These are phyloP conservation scores for Pythium chondricola DNA, from an alignment of 352 stramenopile species.

Conservation along the genomic window DNA sequence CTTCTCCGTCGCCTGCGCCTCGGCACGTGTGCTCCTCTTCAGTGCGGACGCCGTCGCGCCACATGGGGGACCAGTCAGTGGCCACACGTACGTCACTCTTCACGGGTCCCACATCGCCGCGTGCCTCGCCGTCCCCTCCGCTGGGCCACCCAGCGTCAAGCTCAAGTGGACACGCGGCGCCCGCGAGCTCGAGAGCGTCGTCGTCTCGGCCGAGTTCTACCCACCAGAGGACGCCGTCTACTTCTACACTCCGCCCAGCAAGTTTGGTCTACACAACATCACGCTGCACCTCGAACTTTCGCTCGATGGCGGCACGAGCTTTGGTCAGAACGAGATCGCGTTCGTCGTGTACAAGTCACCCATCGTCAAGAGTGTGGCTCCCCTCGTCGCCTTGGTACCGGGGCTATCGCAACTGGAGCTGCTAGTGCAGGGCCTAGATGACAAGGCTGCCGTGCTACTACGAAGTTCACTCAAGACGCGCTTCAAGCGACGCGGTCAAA, in stretches of 20 bases:
- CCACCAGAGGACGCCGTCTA: constrained; percentile 54
- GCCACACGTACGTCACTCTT: constrained; percentile 62
- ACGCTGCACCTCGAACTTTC: constrained; percentile 47
- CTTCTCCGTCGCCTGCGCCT: constrained; percentile 33
- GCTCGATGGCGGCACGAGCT: constrained; percentile 19
- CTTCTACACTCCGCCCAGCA: constrained; percentile 73
- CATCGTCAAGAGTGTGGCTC: constrained; percentile 42
- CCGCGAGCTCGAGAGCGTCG: constrained; percentile 54
- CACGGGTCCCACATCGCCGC: constrained; percentile 55
- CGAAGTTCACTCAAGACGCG: constrained; percentile 41
- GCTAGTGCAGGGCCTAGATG: constrained; percentile 57
- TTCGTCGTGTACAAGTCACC: constrained; percentile 70
- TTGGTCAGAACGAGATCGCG: constrained; percentile 55
- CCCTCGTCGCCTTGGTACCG: constrained; percentile 32
- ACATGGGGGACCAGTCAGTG: constrained; percentile 52
- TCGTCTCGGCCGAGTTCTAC: constrained; percentile 54
- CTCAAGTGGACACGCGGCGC: constrained; percentile 52
- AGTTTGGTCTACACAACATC: constrained; percentile 68
- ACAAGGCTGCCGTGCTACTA: constrained; percentile 35
- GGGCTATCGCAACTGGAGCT: constrained; percentile 45
- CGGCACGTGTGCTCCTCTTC: constrained; percentile 42
- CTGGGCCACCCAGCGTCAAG: constrained; percentile 28
- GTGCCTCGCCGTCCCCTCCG: constrained; percentile 29
- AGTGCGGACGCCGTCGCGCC: constrained; percentile 44
- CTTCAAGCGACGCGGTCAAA: constrained; percentile 63